Percentiles rank a stretch among this genome's conserved stretches.
Evolutionary conservation across 768 basidiomycete genomes (phyloP).

Genomic region (Harrya chromipes): DNA sequence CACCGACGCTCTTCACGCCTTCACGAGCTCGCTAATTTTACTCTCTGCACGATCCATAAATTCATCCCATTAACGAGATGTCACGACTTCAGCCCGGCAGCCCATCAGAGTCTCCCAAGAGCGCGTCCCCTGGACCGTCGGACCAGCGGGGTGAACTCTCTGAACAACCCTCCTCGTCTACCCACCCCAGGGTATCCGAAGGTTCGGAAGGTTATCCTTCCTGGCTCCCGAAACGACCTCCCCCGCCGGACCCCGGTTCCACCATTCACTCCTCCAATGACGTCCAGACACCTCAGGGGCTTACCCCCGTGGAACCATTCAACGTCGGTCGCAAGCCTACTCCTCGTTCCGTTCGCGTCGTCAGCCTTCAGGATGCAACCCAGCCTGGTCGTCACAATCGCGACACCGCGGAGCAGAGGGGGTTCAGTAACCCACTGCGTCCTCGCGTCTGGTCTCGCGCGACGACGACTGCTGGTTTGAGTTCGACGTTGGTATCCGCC

Average conservation of each 20-base stretch:
- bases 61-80: conserved; percentile 34
- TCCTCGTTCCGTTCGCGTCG: conserved; percentile 78
- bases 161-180: conserved; percentile 35
- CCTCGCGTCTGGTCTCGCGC: conserved; percentile 60
- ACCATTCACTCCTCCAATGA: conserved; percentile 60
- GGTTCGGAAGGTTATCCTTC: conserved; percentile 72
- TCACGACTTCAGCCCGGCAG: conserved; percentile 33
- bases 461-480: conserved; percentile 44
- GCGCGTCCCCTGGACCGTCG: conserved; percentile 25
- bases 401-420: conserved; percentile 52
- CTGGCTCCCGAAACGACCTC: conserved; percentile 79
- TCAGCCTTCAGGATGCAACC: conserved; percentile 58
- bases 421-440: conserved; percentile 38
- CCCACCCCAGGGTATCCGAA: conserved; percentile 36
- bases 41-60: conserved; percentile 31
- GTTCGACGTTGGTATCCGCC: conserved; percentile 44
- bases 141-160: conserved; percentile 30
- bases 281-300: conserved; percentile 31
- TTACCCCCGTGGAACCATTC: conserved; percentile 30
- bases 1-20: conserved; percentile 26
- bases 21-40: conserved; percentile 29
- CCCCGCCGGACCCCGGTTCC: conserved; percentile 70
- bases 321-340: conserved; percentile 71
- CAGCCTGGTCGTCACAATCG: conserved; percentile 40
- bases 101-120: conserved; percentile 31